Percentiles rank a stretch among this genome's conserved stretches.
phyloP scores from a whole-genome alignment of 1,284 basidiomycete genomes.

The Cryptococcus floricola region DNA sequence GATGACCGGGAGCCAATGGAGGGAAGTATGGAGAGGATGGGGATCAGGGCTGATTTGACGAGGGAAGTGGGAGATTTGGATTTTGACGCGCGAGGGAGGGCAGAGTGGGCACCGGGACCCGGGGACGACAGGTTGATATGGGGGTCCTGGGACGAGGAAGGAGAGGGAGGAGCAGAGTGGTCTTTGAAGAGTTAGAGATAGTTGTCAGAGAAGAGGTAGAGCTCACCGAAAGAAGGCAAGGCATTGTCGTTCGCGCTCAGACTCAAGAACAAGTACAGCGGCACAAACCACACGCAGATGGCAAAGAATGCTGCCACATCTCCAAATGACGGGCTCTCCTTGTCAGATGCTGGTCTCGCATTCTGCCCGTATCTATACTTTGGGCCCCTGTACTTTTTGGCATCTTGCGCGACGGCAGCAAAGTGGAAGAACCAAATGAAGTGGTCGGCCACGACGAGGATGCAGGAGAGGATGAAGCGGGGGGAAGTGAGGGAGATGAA shows the following conservation, averaged over 20 bases:
- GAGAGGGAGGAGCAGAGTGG: constrained; percentile 27
- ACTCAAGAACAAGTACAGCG: constrained; percentile 85
- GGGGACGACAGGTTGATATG: constrained; percentile 33
- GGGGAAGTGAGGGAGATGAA: constrained; percentile 78
- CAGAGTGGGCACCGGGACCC: not conserved
- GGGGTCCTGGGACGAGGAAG: constrained; percentile 6
- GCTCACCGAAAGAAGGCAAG: constrained; percentile 58
- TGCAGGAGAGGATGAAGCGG: constrained; percentile 76
- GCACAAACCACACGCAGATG: constrained; percentile 86
- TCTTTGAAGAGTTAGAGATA: not conserved
- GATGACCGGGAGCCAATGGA: constrained; percentile 25
- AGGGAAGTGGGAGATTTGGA: constrained; percentile 54
- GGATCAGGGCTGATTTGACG: constrained; percentile 61
- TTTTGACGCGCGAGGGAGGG: not conserved
- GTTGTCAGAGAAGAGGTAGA: not conserved
- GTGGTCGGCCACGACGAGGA: constrained; percentile 78
- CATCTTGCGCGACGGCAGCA: constrained; percentile 60
- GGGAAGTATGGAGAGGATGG: constrained; percentile 42
- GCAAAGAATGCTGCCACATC: constrained; percentile 92
- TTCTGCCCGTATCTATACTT: constrained; percentile 32
- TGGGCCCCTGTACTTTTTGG: constrained; percentile 39
- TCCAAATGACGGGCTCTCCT: constrained; percentile 62
- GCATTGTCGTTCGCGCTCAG: constrained; percentile 93
- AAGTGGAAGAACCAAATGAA: constrained; percentile 95
- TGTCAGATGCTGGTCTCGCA: constrained; percentile 7